Evolutionary conservation across 2,329 filamentous ascomycete species (phyloP).

Genomic region (Cladosporium phlei): DNA sequence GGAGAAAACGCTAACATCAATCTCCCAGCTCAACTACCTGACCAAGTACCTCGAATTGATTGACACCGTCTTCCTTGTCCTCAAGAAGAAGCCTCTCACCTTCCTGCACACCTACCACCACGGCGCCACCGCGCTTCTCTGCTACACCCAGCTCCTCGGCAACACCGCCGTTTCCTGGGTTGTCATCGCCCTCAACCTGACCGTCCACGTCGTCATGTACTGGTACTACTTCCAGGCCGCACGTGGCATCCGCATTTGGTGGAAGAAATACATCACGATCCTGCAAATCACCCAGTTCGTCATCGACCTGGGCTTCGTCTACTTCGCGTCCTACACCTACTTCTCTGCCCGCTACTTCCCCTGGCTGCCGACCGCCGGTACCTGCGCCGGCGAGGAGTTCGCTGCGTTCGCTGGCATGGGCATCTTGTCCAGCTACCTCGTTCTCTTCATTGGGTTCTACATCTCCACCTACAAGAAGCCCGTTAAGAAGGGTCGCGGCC

Average conservation of each 20-base stretch:
- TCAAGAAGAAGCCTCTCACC: conserved; percentile 99
- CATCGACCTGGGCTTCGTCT: conserved; percentile 95
- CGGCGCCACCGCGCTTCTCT: conserved; percentile 71
- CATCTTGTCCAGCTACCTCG: conserved; percentile 88
- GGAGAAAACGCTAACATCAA: conserved; percentile 10
- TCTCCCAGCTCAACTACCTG: conserved; percentile 82
- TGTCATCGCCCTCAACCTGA: conserved; percentile 84
- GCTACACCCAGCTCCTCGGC: conserved; percentile 49
- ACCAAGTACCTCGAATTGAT: conserved; percentile 96
- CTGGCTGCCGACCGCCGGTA: conserved; percentile 75
- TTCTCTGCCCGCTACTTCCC: conserved; percentile 88
- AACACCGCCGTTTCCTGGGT: conserved; percentile 94
- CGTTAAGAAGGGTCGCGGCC: conserved; percentile 65
- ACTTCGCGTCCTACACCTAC: conserved; percentile 99
- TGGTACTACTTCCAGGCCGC: conserved; percentile 99
- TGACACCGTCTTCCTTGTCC: conserved; percentile 92
- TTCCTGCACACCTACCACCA: conserved; percentile 99
- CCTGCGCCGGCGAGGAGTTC: conserved; percentile 94
- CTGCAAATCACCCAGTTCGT: conserved; percentile 97
- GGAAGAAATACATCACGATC: conserved; percentile 99
- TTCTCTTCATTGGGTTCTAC: conserved; percentile 99
- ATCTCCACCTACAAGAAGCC: conserved; percentile 91
- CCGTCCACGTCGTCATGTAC: conserved; percentile 98
- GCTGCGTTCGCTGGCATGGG: conserved; percentile 87
- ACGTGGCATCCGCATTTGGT: conserved; percentile 92